Evolutionary conservation across 768 basidiomycete genomes (phyloP).

Genomic region (Pholiota conissans): DNA sequence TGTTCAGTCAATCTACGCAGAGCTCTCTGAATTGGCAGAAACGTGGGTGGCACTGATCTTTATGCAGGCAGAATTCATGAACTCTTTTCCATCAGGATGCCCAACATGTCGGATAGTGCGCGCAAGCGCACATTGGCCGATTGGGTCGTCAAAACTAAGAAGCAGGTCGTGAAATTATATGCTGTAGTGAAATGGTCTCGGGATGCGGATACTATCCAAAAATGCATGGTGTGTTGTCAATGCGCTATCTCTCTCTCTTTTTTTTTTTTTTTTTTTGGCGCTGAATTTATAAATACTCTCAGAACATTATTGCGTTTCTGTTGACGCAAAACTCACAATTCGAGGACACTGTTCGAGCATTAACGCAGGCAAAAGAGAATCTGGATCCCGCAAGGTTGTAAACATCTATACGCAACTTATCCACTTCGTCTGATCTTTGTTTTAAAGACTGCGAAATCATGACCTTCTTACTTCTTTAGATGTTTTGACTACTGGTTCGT

Average conservation of each 20-base stretch:
- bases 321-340: constrained; percentile 86
- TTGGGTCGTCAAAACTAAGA: constrained; percentile 88
- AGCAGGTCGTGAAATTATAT: constrained; percentile 87
- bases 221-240: constrained; percentile 74
- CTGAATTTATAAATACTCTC: constrained; percentile 7
- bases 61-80: background rate
- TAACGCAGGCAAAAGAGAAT: constrained; percentile 66
- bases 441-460: constrained; percentile 80
- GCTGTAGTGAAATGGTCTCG: constrained; percentile 86
- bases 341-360: constrained; percentile 59
- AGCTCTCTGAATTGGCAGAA: constrained; percentile 81
- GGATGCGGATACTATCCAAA: constrained; percentile 81
- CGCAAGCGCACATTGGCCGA: constrained; percentile 83
- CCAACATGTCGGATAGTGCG: constrained; percentile 78
- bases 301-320: constrained; percentile 89
- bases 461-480: constrained; percentile 91
- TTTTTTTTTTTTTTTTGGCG: background rate
- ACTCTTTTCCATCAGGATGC: constrained; percentile 48
- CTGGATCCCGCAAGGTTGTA: constrained; percentile 78
- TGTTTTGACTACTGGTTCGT: constrained; percentile 85
- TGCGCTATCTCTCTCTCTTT: too few relatives aligned
- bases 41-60: constrained; percentile 56
- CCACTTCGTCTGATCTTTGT: constrained; percentile 6
- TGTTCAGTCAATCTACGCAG: constrained; percentile 78
- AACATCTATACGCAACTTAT: background rate